phyloP scores from a whole-genome alignment of 2,329 filamentous ascomycete genomes.

The Massarina eburnea region DNA sequence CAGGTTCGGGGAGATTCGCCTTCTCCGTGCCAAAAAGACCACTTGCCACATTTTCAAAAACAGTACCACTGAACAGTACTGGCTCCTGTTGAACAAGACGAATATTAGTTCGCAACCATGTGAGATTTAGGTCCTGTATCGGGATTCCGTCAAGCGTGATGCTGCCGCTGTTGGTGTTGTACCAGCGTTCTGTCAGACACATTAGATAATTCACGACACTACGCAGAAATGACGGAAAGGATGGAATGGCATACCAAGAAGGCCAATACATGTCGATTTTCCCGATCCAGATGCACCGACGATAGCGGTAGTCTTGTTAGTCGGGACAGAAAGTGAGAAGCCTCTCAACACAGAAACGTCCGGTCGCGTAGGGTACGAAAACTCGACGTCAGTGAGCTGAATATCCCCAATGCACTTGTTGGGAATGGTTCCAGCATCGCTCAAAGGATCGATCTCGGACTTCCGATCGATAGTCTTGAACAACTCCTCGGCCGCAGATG shows the following conservation, averaged over 20 bases:
- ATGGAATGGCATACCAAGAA: constrained; percentile 43
- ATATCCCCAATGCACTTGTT: constrained; percentile 54
- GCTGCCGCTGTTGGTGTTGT: constrained; percentile 30
- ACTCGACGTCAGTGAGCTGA: constrained; percentile 76
- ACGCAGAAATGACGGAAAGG: constrained; percentile 54
- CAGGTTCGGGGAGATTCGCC: constrained; percentile 50
- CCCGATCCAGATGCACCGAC: constrained; percentile 93
- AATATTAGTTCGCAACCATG: constrained; percentile 89
- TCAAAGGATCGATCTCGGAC: constrained; percentile 70
- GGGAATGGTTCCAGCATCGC: constrained; percentile 23
- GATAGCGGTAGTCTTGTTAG: constrained; percentile 87
- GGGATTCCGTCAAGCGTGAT: constrained; percentile 53
- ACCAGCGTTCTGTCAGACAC: constrained; percentile 57
- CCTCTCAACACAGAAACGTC: constrained; percentile 86
- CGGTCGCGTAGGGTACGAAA: constrained; percentile 90
- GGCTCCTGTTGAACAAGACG: constrained; percentile 63
- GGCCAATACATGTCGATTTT: constrained; percentile 89
- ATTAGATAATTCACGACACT: too few relatives aligned
- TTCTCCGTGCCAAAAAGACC: constrained; percentile 71
- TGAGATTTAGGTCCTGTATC: constrained; percentile 76
- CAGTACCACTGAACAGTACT: constrained; percentile 29
- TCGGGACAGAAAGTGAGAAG: constrained; percentile 76
- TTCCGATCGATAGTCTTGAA: constrained; percentile 69
- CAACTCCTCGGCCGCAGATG: constrained; percentile 36
- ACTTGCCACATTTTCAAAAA: constrained; percentile 74